Evolutionary conservation across 148 eudicot genomes (phyloP).

Genomic region (Rhododendron griersonianum): DNA sequence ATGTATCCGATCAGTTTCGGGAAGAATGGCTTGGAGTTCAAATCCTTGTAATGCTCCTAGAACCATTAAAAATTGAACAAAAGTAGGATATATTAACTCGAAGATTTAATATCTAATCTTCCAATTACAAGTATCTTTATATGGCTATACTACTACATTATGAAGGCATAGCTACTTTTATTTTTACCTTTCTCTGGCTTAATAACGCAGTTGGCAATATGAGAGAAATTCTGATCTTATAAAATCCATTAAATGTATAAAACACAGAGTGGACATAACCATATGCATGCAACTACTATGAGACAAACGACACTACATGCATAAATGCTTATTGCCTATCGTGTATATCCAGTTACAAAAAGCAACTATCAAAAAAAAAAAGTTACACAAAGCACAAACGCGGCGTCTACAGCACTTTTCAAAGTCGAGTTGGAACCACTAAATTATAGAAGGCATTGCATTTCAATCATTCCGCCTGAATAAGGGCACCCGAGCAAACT

Average conservation of each 20-base stretch:
- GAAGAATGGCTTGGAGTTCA: slow-evolving; percentile 78
- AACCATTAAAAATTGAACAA: not conserved
- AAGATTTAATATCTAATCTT: not conserved
- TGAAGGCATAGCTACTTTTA: not conserved
- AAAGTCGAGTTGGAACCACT: not conserved
- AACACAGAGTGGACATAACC: not conserved
- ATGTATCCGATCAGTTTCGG: slow-evolving; percentile 75
- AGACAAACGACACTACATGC: not conserved
- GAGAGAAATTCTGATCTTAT: not conserved
- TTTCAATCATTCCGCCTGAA: not conserved
- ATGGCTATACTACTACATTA: not conserved
- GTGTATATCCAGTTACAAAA: not conserved
- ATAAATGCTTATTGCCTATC: not conserved
- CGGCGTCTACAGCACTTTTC: not conserved
- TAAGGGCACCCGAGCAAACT: not conserved
- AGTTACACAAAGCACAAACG: no score
- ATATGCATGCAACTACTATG: not conserved
- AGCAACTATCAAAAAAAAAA: no score
- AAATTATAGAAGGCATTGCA: not conserved
- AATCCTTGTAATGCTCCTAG: slow-evolving; percentile 97
- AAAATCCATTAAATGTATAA: not conserved
- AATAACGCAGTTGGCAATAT: not conserved
- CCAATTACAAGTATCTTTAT: not conserved
- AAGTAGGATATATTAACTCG: not conserved
- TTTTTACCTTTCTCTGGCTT: not conserved